Percentiles rank a stretch among this genome's conserved stretches.
phyloP scores from a whole-genome alignment of 306 rosid genomes.

The Vicia sativa region DNA sequence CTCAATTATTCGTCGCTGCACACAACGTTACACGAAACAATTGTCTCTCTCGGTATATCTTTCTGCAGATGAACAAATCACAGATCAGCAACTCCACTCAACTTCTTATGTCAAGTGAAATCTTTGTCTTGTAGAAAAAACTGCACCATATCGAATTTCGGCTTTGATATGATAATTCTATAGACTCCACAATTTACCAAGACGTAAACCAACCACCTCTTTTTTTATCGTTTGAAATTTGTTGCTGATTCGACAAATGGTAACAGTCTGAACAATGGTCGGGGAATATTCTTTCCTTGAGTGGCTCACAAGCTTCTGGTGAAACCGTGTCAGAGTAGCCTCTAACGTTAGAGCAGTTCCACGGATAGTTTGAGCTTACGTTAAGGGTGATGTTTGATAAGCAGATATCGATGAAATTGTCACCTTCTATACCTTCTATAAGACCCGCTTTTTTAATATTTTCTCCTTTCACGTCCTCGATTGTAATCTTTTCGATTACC shows the following conservation, averaged over 20 bases:
- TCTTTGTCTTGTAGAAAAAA: constrained; percentile 47
- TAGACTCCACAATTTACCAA: constrained; percentile 59
- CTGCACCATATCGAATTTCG: constrained; percentile 54
- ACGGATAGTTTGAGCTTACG: constrained; percentile 56
- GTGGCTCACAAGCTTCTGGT: constrained; percentile 64
- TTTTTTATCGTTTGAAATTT: constrained; percentile 42
- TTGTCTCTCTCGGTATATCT: constrained; percentile 40
- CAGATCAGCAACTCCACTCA: constrained; percentile 53
- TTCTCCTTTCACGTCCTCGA: constrained; percentile 60
- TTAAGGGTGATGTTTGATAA: constrained; percentile 60
- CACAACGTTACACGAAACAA: constrained; percentile 58
- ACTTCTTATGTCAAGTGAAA: constrained; percentile 48
- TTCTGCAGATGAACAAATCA: constrained; percentile 47
- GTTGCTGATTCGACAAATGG: constrained; percentile 47
- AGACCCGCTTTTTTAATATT: constrained; percentile 61
- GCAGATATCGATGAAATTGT: constrained; percentile 61
- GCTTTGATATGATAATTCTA: constrained; percentile 45
- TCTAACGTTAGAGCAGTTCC: constrained; percentile 71
- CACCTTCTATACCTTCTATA: constrained; percentile 71
- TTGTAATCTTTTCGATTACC: constrained; percentile 55
- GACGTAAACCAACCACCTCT: constrained; percentile 56
- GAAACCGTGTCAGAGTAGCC: constrained; percentile 66
- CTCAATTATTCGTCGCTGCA: constrained; percentile 62
- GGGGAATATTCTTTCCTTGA: constrained; percentile 58
- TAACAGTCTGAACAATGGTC: constrained; percentile 71